phyloP scores from a whole-genome alignment of 2,329 filamentous ascomycete species.

The Scedosporium aurantiacum region DNA sequence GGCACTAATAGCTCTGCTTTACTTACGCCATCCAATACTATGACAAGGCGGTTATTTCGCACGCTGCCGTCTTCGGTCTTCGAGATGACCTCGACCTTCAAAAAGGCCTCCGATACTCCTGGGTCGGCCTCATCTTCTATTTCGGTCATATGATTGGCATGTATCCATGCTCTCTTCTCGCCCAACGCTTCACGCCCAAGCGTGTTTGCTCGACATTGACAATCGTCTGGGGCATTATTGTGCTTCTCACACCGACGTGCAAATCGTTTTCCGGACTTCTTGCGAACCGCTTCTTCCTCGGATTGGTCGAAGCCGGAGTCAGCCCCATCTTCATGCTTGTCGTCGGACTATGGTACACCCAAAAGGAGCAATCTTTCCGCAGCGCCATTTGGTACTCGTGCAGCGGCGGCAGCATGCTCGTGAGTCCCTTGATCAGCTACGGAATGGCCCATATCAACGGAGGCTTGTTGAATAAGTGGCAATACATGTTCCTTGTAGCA shows the following conservation, averaged over 20 bases:
- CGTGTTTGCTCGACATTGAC: constrained; percentile 9
- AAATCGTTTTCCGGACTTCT: constrained; percentile 29
- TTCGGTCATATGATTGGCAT: constrained; percentile 24
- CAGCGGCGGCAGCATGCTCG: constrained; percentile 9
- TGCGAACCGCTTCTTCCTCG: constrained; percentile 32
- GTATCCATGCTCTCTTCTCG: constrained; percentile 21
- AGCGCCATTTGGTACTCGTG: constrained; percentile 6
- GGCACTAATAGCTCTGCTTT: constrained; percentile 10
- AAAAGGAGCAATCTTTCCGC: constrained; percentile 6
- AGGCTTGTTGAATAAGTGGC: constrained; percentile 13
- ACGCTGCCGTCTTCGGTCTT: constrained; percentile 28
- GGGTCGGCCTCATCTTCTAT: constrained; percentile 31
- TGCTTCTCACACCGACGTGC: constrained; percentile 31
- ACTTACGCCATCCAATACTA: constrained; percentile 15
- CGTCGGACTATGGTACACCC: constrained; percentile 26
- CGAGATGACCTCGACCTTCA: constrained; percentile 23
- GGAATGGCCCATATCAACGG: constrained; percentile 20
- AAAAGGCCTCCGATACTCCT: constrained; percentile 24
- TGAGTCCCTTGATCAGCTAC: constrained; percentile 21
- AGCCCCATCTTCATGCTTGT: constrained; percentile 40
- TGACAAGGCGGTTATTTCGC: constrained; percentile 17
- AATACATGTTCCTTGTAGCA: constrained; percentile 13
- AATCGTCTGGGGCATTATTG: constrained; percentile 19
- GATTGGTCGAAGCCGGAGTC: constrained; percentile 34
- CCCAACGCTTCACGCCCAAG: constrained; percentile 15